These are phyloP conservation scores for Pulicaria dysenterica DNA, from an alignment of 129 eudicot species.

Conservation along the genomic window DNA sequence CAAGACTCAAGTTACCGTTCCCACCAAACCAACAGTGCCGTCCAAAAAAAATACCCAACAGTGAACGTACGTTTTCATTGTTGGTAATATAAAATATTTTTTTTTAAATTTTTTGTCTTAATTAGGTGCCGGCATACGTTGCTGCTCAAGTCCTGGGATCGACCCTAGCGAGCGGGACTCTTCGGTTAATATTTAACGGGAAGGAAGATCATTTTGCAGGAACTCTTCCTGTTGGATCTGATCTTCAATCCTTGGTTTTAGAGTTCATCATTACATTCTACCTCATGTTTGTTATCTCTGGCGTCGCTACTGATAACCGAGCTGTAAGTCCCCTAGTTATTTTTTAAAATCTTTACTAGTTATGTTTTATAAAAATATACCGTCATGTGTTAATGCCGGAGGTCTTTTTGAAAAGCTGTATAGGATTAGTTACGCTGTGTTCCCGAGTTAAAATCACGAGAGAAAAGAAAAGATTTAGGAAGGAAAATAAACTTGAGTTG, in stretches of 20 bases:
- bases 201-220: conserved; percentile 67
- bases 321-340: conserved; percentile 59
- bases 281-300: conserved; percentile 89
- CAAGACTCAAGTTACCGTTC: not conserved
- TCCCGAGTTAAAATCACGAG: no score
- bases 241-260: conserved; percentile 62
- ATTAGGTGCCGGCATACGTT: conserved; percentile 74
- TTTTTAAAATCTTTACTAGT: not conserved
- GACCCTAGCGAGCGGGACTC: conserved; percentile 75
- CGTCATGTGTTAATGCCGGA: no score
- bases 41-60: no score
- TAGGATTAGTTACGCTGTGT: no score
- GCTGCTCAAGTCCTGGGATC: conserved; percentile 75
- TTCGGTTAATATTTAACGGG: conserved; percentile 73
- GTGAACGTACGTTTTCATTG: not conserved
- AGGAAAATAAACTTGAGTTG: no score
- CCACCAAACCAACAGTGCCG: not conserved
- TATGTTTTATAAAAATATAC: not conserved
- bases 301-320: conserved; percentile 83
- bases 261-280: conserved; percentile 85
- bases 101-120: not conserved
- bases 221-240: conserved; percentile 67
- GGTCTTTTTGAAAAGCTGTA: no score
- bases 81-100: not conserved
- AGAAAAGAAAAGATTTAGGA: no score